phyloP scores from a whole-genome alignment of 2,329 filamentous ascomycete species.

The Epichloe sibirici region DNA sequence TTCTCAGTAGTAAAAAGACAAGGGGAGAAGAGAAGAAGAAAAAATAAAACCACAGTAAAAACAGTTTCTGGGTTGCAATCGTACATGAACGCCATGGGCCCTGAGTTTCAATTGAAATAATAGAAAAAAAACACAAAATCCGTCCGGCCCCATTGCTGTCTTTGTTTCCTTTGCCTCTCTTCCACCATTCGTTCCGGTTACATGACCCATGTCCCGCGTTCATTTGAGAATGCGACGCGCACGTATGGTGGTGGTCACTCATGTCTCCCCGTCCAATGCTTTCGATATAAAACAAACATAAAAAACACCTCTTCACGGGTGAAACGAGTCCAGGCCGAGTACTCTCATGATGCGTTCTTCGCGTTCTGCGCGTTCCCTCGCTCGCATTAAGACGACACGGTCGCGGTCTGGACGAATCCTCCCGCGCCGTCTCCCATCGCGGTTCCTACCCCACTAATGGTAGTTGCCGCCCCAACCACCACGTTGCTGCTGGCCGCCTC shows the following conservation, averaged over 20 bases:
- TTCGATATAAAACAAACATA: slow-evolving; percentile 10
- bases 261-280: slow-evolving; percentile 17
- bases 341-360: slow-evolving; percentile 9
- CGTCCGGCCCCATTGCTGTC: slow-evolving; percentile 5
- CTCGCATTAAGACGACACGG: neutral
- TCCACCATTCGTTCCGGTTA: slow-evolving; percentile 6
- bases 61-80: slow-evolving; percentile 17
- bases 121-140: slow-evolving; percentile 5
- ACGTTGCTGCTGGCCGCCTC: slow-evolving; percentile 30
- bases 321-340: slow-evolving; percentile 8
- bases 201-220: neutral
- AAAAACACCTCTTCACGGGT: slow-evolving; percentile 5
- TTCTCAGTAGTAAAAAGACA: slow-evolving; percentile 14
- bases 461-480: slow-evolving; percentile 51
- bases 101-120: slow-evolving; percentile 6
- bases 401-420: slow-evolving; percentile 6
- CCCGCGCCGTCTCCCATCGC: slow-evolving; percentile 14
- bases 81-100: slow-evolving; percentile 22
- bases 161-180: slow-evolving; percentile 4
- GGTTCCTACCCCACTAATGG: slow-evolving; percentile 29
- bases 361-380: slow-evolving; percentile 5
- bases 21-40: slow-evolving; percentile 11
- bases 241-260: slow-evolving; percentile 19
- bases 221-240: slow-evolving; percentile 7
- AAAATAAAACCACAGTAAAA: slow-evolving; percentile 12